Evolutionary conservation across 805 yeast genomes (phyloP), one percentile per base, ranked within the genome.

Genomic region (Teunomyces kruisii): DNA sequence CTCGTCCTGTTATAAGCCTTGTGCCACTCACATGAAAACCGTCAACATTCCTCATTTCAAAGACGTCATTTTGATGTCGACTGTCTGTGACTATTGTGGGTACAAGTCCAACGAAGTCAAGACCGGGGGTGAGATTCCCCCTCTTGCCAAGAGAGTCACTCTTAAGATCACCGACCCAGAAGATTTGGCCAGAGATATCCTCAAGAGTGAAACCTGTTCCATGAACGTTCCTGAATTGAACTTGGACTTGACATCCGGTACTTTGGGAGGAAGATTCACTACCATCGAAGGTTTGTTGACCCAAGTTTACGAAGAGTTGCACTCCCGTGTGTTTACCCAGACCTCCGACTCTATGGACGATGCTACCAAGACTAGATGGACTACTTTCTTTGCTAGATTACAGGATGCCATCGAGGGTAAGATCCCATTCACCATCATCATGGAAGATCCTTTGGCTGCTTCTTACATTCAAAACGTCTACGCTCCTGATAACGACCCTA

Each of bases 401-500:
- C 82, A 86, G 52, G 79, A 80, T 37, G 98, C 97, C 10, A 73
- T 85, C 44, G 86, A 78, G 22, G 99, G 98, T 37, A 81, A 86
- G 52, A 72, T 80, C 38, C 81, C 84, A 46, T 91, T 94, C 69
- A 92, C 97, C 1, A 77, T 94, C 29, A 63, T 80, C 33, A 86
- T 94, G 95, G 90, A 83, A 52, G 99, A 94, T 67, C 99, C 99
- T 6, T 70, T 94, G 57, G 96, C 97, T 14, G 85, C 96, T 4
- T 89, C 97, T 0, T 94, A 94, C 60, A 86, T 94, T 51, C 99
- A 94, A 69, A 94, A 94, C 62, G 94, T 92, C n/a, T 94, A 91
- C 61, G 99, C 99, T 29, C 99, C 99, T 22, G 99, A 94, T 68
- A 80, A 80, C 33, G 99, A 94, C 69, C 99, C 99, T 53, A 88